These are phyloP conservation scores for Zygnema circumcarinatum DNA, from an alignment of 139 green algal species.

Conservation along the genomic window DNA sequence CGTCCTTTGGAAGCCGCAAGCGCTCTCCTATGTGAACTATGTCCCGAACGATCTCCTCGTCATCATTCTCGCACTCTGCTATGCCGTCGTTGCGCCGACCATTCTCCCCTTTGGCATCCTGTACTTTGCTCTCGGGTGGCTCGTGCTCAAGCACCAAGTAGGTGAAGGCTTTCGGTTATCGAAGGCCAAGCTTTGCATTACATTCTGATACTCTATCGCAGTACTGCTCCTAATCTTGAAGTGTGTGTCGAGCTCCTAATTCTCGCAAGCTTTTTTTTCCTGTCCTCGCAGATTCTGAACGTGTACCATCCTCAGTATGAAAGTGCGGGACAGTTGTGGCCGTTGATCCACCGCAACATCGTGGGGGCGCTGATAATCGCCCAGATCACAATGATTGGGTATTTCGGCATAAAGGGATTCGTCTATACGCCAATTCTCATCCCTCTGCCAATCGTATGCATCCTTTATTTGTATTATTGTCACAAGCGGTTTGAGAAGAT, in stretches of 20 bases:
- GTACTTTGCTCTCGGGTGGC: slow-evolving; percentile 34
- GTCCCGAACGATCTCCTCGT: slow-evolving; percentile 47
- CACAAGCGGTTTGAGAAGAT: background rate
- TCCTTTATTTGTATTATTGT: slow-evolving; percentile 3
- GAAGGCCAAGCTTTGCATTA: background rate
- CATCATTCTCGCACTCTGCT: slow-evolving; percentile 41
- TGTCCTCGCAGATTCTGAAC: slow-evolving; percentile 28
- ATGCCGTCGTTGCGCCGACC: slow-evolving; percentile 54
- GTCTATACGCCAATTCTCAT: slow-evolving; percentile 14
- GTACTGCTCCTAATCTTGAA: background rate
- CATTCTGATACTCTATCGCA: background rate
- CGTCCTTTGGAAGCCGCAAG: slow-evolving; percentile 26
- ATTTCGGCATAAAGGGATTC: slow-evolving; percentile 53
- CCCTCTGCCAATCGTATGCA: slow-evolving; percentile 22
- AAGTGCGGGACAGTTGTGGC: slow-evolving; percentile 40
- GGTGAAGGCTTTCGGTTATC: too few species aligned
- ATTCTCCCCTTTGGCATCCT: slow-evolving; percentile 46
- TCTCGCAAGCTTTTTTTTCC: background rate
- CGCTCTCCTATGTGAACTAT: slow-evolving; percentile 3
- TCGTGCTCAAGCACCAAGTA: slow-evolving; percentile 33
- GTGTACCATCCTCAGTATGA: slow-evolving; percentile 53
- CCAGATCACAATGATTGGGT: slow-evolving; percentile 55
- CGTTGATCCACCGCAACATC: slow-evolving; percentile 42
- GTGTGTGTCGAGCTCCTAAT: background rate
- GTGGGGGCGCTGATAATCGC: slow-evolving; percentile 44